phyloP scores from a whole-genome alignment of 192 early-diverging fungal genomes.

The Coemansia sp. region DNA sequence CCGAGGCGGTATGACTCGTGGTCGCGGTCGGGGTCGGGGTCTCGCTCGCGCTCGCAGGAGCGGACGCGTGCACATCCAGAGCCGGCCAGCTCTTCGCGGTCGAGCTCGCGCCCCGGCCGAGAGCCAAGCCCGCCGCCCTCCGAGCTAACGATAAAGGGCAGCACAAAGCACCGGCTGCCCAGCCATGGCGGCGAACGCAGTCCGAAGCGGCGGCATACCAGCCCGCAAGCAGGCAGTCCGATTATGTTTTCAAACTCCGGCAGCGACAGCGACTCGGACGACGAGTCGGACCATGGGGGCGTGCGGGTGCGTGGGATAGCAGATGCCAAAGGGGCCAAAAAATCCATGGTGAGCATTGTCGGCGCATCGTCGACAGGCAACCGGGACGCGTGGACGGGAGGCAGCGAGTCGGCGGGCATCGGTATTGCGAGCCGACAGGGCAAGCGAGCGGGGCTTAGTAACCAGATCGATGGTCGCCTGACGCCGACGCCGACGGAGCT shows the following conservation, averaged over 20 bases:
- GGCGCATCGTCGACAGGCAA: neutral
- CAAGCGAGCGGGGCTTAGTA: neutral
- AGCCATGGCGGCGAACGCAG: neutral
- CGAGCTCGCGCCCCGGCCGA: neutral
- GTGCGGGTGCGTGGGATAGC: neutral
- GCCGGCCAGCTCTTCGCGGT: neutral
- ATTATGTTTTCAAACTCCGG: conserved; percentile 20
- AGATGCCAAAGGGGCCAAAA: neutral
- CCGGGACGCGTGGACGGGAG: neutral
- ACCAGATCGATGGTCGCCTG: neutral
- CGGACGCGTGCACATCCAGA: too few relatives aligned
- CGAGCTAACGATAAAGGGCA: conserved; percentile 31
- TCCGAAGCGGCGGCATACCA: conserved; percentile 11
- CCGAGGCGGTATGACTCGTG: neutral
- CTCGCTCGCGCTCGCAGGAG: too few relatives aligned
- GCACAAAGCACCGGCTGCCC: conserved; percentile 22
- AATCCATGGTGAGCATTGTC: neutral
- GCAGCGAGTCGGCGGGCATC: neutral
- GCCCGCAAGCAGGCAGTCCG: conserved; percentile 10
- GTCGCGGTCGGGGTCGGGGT: conserved; percentile 6
- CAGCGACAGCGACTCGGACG: conserved; percentile 6
- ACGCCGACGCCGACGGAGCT: neutral
- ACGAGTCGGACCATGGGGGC: neutral
- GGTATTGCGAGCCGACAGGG: too few relatives aligned
- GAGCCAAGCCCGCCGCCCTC: neutral